A percentile compares a stretch with the other conserved stretches of the same genome.
phyloP scores from a whole-genome alignment of 2,329 filamentous ascomycete genomes.

The Colletotrichum paranaense region DNA sequence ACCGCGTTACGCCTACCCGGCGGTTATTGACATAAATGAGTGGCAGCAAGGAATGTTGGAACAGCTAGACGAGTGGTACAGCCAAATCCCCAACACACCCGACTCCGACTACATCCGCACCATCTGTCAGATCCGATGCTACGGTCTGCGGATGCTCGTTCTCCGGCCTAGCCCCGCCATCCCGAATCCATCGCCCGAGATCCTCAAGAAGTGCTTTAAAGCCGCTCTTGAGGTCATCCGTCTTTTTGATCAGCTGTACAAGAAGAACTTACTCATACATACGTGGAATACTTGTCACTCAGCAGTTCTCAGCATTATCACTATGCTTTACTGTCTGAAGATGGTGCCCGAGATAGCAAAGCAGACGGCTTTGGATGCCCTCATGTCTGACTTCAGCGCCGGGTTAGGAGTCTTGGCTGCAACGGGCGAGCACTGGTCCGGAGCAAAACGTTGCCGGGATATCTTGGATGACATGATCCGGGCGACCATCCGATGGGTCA shows the following conservation, averaged over 20 bases:
- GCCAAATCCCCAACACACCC: constrained; percentile 5
- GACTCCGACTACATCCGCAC: constrained; percentile 41
- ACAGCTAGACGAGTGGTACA: constrained; percentile 52
- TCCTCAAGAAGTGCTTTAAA: constrained; percentile 53
- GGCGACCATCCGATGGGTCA: constrained; percentile 45
- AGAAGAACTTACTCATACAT: constrained; percentile 55
- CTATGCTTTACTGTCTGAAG: constrained; percentile 63
- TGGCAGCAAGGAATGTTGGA: constrained; percentile 59
- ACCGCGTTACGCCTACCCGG: constrained; percentile 60
- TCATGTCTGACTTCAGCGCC: constrained; percentile 54
- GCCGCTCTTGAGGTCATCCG: constrained; percentile 55
- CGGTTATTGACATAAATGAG: constrained; percentile 53
- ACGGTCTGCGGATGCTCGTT: constrained; percentile 60
- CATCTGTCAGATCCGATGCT: constrained; percentile 58
- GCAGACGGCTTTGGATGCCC: constrained; percentile 40
- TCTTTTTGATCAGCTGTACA: constrained; percentile 56
- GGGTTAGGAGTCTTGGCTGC: constrained; percentile 61
- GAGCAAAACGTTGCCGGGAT: constrained; percentile 59
- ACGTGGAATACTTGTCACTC: constrained; percentile 62
- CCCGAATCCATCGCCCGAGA: constrained; percentile 54
- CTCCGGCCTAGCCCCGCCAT: constrained; percentile 64
- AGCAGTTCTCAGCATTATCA: constrained; percentile 58
- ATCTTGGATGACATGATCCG: constrained; percentile 53
- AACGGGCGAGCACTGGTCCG: constrained; percentile 62
- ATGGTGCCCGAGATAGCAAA: constrained; percentile 54